Evolutionary conservation across 495 filamentous ascomycete genomes (phyloP).

Genomic region (Geoglossum glabrum): DNA sequence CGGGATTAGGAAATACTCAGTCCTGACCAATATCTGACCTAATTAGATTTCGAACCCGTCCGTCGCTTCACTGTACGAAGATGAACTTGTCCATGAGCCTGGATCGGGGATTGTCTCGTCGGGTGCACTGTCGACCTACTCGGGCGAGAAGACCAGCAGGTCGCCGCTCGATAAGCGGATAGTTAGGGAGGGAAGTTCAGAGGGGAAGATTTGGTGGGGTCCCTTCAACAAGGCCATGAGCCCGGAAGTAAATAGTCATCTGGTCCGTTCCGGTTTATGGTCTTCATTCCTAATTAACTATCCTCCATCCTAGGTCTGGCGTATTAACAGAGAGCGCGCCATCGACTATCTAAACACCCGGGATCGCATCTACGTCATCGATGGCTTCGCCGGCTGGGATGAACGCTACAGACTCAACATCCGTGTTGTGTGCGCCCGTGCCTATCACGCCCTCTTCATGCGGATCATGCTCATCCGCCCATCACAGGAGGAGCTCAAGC

Average conservation of each 20-base stretch:
- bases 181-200: conserved; percentile 74
- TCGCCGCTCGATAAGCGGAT: conserved; percentile 95
- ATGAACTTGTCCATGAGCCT: conserved; percentile 96
- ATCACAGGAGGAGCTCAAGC: conserved; percentile 66
- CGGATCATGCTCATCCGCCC: conserved; percentile 99
- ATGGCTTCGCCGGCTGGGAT: conserved; percentile 96
- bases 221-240: conserved; percentile 98
- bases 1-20: neutral
- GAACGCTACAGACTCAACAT: conserved; percentile 95
- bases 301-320: conserved; percentile 61
- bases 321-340: conserved; percentile 96
- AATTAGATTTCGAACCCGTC: conserved; percentile 68
- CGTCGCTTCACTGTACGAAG: conserved; percentile 91
- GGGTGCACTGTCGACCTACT: conserved; percentile 91
- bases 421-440: conserved; percentile 92
- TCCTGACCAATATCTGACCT: neutral
- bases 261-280: neutral
- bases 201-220: conserved; percentile 90
- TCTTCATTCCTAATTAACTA: neutral
- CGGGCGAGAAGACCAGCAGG: conserved; percentile 90
- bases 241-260: conserved; percentile 58
- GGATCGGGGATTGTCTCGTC: conserved; percentile 90
- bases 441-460: conserved; percentile 99
- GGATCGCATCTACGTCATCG: conserved; percentile 95
- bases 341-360: conserved; percentile 97